Base-by-base conservation (phyloP, 2,329 filamentous ascomycete genomes). In the Penicillium verrucosum region DNA sequence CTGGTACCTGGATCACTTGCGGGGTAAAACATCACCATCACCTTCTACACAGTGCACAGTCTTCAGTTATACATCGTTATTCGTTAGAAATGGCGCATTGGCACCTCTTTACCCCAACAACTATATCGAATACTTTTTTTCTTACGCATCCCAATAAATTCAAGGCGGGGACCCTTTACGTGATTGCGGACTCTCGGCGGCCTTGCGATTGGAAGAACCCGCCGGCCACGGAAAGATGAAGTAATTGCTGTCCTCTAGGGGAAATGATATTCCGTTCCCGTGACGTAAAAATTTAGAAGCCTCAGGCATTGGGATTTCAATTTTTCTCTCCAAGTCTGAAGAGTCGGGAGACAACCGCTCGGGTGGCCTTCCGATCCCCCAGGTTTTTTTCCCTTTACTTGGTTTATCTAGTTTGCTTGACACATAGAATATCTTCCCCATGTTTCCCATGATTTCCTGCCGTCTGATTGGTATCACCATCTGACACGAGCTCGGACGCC, bases 1-100 rank as follows among this genome's bases (percentile, higher is more conserved):
- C 38, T 54, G 61, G 64, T 66, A 65, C 64, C 64, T 66, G 63
- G 57, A 65, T 54, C 48, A 51, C 41, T 61, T 64, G 63, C 64
- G 64, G 63, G 64, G 63, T 66, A 54, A 54, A 54, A 43, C n/a
- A 61, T 47, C 21, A 11, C 3, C 8, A 66, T 64, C 60, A 14
- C 18, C 14, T 23, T 41, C 56, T 21, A 38, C 58, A 45, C 5
- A 37, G 34, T 38, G 41, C 54, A 60, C 56, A 54, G 52, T 56
- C 25, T 34, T 18, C 12, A 21, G 40, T 40, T 27, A 6, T 4
- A 41, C 21, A 21, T 30, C 23, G 41, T n/a, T 8, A 55, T 55
- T 55, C 54, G 42, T 45, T 40, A 56, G 41, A 56, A 52, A 56
- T 52, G 16, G 27, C 48, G 54, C 45, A 57, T 56, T 43, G 21